Percentiles rank a stretch among this genome's conserved stretches.
These are phyloP conservation scores for Glonium stellatum DNA, from an alignment of 495 filamentous ascomycete genomes.

Conservation along the genomic window DNA sequence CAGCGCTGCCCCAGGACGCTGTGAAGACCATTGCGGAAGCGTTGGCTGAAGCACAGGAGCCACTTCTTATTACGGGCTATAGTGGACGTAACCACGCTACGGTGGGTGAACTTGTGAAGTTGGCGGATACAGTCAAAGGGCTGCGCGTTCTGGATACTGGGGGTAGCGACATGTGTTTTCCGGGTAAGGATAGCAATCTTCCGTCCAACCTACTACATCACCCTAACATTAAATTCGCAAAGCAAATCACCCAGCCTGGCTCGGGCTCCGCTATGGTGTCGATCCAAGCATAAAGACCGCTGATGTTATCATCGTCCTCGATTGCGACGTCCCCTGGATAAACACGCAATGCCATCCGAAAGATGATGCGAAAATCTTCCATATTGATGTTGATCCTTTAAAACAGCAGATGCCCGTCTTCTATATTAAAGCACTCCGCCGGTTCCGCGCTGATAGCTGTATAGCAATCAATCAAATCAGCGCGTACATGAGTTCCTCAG, in stretches of 20 bases:
- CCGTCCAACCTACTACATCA: neutral
- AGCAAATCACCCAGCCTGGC: constrained; percentile 43
- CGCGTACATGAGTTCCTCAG: constrained; percentile 41
- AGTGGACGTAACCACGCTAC: constrained; percentile 66
- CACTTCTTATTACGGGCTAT: constrained; percentile 78
- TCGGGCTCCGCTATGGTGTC: constrained; percentile 70
- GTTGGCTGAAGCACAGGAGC: constrained; percentile 64
- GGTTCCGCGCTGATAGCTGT: constrained; percentile 69
- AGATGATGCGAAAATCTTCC: constrained; percentile 32
- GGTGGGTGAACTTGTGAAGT: constrained; percentile 62
- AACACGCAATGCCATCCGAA: constrained; percentile 48
- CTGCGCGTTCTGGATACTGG: constrained; percentile 82
- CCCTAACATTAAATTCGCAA: neutral
- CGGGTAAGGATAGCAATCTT: constrained; percentile 31
- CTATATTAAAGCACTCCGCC: constrained; percentile 65
- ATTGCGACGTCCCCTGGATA: constrained; percentile 73
- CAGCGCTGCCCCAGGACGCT: constrained; percentile 61
- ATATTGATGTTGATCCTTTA: constrained; percentile 38
- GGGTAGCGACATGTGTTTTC: constrained; percentile 94
- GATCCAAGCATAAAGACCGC: constrained; percentile 69
- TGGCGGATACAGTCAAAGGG: constrained; percentile 72
- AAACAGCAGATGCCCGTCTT: constrained; percentile 49
- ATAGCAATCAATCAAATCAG: constrained; percentile 68
- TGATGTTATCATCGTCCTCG: constrained; percentile 77
- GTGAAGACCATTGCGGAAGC: constrained; percentile 63